These are phyloP conservation scores for Galerina sulciceps DNA, from an alignment of 768 basidiomycete genomes.

Conservation along the genomic window DNA sequence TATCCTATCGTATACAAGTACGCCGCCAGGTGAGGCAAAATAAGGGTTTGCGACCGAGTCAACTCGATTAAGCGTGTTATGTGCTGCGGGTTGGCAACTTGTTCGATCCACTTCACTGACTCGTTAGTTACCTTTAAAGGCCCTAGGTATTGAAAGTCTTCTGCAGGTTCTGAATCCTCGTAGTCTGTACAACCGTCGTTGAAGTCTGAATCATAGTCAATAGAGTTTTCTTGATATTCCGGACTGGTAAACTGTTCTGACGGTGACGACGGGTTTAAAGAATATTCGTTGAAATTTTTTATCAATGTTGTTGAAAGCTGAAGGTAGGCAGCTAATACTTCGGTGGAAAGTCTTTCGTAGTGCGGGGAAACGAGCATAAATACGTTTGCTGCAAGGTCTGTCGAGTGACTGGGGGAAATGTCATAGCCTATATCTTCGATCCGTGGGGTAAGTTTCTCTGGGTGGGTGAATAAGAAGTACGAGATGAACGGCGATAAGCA, in stretches of 20 bases:
- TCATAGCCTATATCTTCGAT: conserved; percentile 26
- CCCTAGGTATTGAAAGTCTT: conserved; percentile 34
- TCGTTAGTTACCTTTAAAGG: conserved; percentile 55
- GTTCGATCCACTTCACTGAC: conserved; percentile 65
- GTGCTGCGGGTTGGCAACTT: conserved; percentile 56
- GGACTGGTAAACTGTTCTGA: background rate
- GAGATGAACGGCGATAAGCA: conserved; percentile 69
- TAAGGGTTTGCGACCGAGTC: conserved; percentile 40
- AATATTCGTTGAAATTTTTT: conserved; percentile 48
- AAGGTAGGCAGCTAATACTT: conserved; percentile 57
- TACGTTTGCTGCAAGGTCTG: conserved; percentile 77
- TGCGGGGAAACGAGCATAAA: conserved; percentile 66
- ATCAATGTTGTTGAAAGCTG: conserved; percentile 56
- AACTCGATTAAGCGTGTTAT: conserved; percentile 55
- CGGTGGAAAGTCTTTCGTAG: conserved; percentile 50
- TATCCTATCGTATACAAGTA: conserved; percentile 63
- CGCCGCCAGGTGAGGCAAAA: conserved; percentile 50
- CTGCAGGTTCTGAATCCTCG: conserved; percentile 39
- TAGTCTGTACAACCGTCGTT: conserved; percentile 33
- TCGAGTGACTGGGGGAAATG: conserved; percentile 33
- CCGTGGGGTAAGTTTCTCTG: conserved; percentile 31
- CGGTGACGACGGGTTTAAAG: conserved; percentile 34
- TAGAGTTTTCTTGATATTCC: background rate
- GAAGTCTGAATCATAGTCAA: conserved; percentile 1
- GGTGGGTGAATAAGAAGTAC: conserved; percentile 55